phyloP scores from a whole-genome alignment of 768 basidiomycete species.

The Boletus pseudo-olivaceus region DNA sequence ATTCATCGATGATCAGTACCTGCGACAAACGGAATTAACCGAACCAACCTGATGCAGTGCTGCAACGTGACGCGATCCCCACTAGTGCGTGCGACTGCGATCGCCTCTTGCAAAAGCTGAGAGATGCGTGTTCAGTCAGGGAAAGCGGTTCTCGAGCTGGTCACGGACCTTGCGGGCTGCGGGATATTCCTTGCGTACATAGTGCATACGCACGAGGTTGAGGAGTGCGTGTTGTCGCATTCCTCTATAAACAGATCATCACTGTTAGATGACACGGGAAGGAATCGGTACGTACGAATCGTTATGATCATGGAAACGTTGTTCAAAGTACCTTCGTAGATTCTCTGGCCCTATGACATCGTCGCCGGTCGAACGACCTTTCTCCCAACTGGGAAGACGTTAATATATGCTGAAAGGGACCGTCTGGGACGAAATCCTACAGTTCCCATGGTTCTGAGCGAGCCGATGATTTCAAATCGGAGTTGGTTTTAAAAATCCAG shows the following conservation, averaged over 20 bases:
- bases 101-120: conserved; percentile 73
- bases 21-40: background rate
- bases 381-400: conserved; percentile 55
- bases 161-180: conserved; percentile 62
- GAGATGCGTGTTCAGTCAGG: conserved; percentile 2
- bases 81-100: conserved; percentile 68
- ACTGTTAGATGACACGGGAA: background rate
- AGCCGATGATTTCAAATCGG: conserved; percentile 66
- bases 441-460: conserved; percentile 55
- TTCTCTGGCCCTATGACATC: conserved; percentile 66
- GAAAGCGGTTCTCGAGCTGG: background rate
- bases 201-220: conserved; percentile 76
- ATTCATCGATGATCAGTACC: conserved; percentile 11
- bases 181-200: conserved; percentile 59
- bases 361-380: conserved; percentile 61
- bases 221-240: conserved; percentile 78
- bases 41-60: conserved; percentile 69
- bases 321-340: conserved; percentile 78
- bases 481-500: conserved; percentile 56
- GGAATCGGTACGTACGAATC: conserved; percentile 60
- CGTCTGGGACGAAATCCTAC: conserved; percentile 37
- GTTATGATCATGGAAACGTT: conserved; percentile 74
- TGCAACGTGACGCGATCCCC: conserved; percentile 72
- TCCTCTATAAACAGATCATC: conserved; percentile 43
- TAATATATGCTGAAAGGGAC: background rate